phyloP scores from a whole-genome alignment of 2,329 filamentous ascomycete genomes.

The Aureobasidium sp. region DNA sequence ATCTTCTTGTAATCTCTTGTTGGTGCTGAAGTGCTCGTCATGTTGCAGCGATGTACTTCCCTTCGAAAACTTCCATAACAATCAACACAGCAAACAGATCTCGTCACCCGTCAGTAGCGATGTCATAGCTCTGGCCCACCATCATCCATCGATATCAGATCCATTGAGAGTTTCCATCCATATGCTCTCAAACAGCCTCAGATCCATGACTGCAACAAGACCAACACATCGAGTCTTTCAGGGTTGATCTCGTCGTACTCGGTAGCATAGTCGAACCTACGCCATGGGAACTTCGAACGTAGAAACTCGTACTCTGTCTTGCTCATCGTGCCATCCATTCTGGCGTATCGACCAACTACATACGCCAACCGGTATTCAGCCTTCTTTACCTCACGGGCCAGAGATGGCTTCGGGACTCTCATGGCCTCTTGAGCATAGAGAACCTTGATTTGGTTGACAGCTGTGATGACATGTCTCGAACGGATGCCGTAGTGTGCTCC shows the following conservation, averaged over 20 bases:
- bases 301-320: not conserved
- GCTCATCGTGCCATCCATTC: not conserved
- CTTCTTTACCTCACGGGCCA: not conserved
- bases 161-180: no score
- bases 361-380: not conserved
- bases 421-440: not conserved
- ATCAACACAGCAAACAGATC: not conserved
- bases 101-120: not conserved
- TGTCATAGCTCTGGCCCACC: not conserved
- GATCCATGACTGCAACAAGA: not conserved
- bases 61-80: not conserved
- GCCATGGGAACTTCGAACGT: not conserved
- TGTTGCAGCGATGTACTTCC: not conserved
- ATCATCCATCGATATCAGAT: not conserved
- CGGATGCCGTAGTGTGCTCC: not conserved
- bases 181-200: not conserved
- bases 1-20: not conserved
- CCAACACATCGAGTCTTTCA: not conserved
- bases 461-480: not conserved
- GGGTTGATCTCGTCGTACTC: constrained; percentile 8
- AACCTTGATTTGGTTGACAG: not conserved
- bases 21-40: not conserved
- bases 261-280: not conserved
- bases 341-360: not conserved
- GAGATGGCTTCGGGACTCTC: not conserved